A percentile compares a stretch with the other conserved stretches of the same genome.
Conservation (phyloP, 331 rosid species). For the Pyrus hybrid region DNA sequence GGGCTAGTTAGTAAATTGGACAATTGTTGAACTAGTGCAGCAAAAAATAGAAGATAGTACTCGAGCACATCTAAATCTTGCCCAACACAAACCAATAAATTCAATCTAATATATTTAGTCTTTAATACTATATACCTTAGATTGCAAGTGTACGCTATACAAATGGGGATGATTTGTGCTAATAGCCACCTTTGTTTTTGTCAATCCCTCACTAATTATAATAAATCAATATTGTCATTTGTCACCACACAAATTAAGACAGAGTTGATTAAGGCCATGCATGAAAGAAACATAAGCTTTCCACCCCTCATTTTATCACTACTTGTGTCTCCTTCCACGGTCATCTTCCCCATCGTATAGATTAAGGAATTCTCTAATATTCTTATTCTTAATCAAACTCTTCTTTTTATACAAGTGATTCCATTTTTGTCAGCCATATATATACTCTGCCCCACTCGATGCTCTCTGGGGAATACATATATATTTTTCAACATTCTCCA, state of each 20-base stretch:
- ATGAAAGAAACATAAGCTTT: not conserved
- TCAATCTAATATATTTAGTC: not conserved
- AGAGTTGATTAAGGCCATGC: not conserved
- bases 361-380: not conserved
- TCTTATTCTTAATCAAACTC: not conserved
- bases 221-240: not conserved
- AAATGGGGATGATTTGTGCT: not conserved
- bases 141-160: not conserved
- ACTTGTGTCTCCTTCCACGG: slow-evolving; percentile 4
- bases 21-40: no score
- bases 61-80: not conserved
- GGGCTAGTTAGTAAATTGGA: no score
- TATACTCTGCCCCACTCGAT: not conserved
- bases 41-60: no score
- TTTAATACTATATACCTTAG: not conserved
- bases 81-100: not conserved
- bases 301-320: not conserved
- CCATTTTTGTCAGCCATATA: not conserved
- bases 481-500: not conserved
- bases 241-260: slow-evolving; percentile 3
- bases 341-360: not conserved
- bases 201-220: not conserved
- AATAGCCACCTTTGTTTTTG: not conserved
- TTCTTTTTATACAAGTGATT: not conserved
- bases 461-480: not conserved